phyloP scores from a whole-genome alignment of 495 filamentous ascomycete species.

The Aspergillus heteromorphus region DNA sequence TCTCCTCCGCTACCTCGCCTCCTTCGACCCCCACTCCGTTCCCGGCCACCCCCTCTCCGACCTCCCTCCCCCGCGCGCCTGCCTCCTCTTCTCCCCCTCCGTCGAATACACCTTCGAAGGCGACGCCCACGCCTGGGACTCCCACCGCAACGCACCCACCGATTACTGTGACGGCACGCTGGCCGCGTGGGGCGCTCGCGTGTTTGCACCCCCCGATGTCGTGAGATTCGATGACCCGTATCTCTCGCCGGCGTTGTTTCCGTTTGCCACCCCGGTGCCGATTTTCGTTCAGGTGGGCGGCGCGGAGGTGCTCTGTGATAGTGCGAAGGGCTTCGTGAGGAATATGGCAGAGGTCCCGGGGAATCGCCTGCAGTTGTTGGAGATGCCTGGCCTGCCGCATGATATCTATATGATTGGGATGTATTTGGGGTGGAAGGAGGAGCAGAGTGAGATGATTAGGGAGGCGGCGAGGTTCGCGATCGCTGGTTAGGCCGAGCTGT shows the following conservation, averaged over 20 bases:
- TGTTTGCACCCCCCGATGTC: conserved; percentile 16
- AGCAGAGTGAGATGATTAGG: conserved; percentile 17
- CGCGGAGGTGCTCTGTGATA: conserved; percentile 30
- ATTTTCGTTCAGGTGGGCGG: conserved; percentile 28
- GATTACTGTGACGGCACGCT: conserved; percentile 26
- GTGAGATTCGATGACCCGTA: conserved; percentile 22
- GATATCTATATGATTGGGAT: conserved; percentile 28
- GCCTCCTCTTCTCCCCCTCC: conserved; percentile 31
- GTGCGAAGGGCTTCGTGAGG: conserved; percentile 19
- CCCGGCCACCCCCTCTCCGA: neutral
- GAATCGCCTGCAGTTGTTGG: conserved; percentile 7
- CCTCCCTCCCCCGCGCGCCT: conserved; percentile 15
- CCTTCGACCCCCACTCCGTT: neutral
- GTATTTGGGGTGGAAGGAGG: conserved; percentile 22
- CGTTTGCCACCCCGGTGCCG: conserved; percentile 28
- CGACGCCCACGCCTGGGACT: conserved; percentile 1
- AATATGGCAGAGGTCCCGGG: conserved; percentile 13
- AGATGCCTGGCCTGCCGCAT: conserved; percentile 24
- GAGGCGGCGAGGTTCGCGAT: conserved; percentile 30
- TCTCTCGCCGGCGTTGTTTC: conserved; percentile 20
- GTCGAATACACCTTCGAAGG: conserved; percentile 14
- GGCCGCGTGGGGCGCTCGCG: conserved; percentile 24
- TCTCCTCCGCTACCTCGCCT: conserved; percentile 28
- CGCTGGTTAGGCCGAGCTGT: too few species aligned
- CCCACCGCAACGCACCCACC: conserved; percentile 20